Percentiles rank a stretch among this genome's conserved stretches.
Conservation (phyloP, 2,329 filamentous ascomycete species). For the Neonectria hederae region DNA sequence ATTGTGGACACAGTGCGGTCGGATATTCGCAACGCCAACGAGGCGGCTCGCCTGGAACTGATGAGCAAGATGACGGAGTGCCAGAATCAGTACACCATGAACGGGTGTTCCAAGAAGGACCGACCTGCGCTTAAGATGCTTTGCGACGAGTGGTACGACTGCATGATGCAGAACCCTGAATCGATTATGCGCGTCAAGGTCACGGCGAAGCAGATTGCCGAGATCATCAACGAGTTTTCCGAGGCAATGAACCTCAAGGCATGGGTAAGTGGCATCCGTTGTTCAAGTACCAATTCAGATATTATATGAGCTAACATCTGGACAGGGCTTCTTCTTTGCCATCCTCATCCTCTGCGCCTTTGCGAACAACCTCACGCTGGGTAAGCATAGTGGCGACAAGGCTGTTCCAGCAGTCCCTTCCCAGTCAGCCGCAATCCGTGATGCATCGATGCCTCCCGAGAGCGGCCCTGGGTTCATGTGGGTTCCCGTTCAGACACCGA, state of each 20-base stretch:
- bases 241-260: constrained; percentile 89
- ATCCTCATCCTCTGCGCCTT: constrained; percentile 59
- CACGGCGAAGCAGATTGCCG: constrained; percentile 86
- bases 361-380: constrained; percentile 61
- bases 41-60: constrained; percentile 73
- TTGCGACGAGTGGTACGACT: constrained; percentile 85
- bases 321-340: constrained; percentile 61
- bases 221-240: constrained; percentile 93
- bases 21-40: constrained; percentile 78
- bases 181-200: constrained; percentile 82
- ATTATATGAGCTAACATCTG: constrained; percentile 23
- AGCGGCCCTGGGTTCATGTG: constrained; percentile 58
- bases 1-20: constrained; percentile 75
- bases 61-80: constrained; percentile 79
- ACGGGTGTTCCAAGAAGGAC: constrained; percentile 73
- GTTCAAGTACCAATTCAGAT: background rate
- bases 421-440: constrained; percentile 34
- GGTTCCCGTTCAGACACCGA: constrained; percentile 61
- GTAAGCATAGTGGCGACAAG: constrained; percentile 44
- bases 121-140: constrained; percentile 77
- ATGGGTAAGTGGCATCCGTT: constrained; percentile 55
- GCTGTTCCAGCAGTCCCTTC: constrained; percentile 40
- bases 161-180: constrained; percentile 85
- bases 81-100: constrained; percentile 76
- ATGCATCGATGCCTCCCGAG: constrained; percentile 42